Conservation (phyloP, 129 eudicot genomes). For the Heracleum sosnowskyi region DNA sequence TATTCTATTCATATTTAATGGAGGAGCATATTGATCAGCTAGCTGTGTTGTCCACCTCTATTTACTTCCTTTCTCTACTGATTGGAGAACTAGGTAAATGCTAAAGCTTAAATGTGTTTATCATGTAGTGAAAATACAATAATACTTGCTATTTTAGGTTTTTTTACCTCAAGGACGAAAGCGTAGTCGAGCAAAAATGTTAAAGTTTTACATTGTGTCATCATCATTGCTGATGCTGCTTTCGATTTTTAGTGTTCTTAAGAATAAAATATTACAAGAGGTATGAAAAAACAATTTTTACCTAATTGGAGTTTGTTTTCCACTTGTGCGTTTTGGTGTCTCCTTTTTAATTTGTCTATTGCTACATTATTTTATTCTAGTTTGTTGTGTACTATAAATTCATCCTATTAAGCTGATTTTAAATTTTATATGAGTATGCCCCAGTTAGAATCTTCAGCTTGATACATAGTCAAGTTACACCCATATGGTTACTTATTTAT, state of each 20-base stretch:
- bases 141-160: neutral
- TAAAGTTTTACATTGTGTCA: conserved; percentile 47
- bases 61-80: conserved; percentile 45
- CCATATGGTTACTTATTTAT: neutral
- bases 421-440: neutral
- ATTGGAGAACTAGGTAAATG: conserved; percentile 65
- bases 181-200: conserved; percentile 40
- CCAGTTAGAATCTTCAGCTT: too few species aligned
- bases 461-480: neutral
- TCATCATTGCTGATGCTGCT: conserved; percentile 39
- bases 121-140: neutral
- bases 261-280: conserved; percentile 30
- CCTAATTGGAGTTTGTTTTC: neutral
- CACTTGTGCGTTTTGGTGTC: neutral
- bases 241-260: conserved; percentile 27
- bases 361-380: too few species aligned
- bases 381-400: neutral
- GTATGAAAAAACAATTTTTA: conserved; percentile 15
- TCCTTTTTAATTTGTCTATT: too few species aligned
- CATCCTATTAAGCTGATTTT: neutral
- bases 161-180: conserved; percentile 54
- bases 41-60: conserved; percentile 30
- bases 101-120: neutral
- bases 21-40: conserved; percentile 29
- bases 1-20: conserved; percentile 25